Evolutionary conservation across 805 yeast species (phyloP), one percentile per base, ranked within the genome.

Genomic region (Teunomyces cretensis): DNA sequence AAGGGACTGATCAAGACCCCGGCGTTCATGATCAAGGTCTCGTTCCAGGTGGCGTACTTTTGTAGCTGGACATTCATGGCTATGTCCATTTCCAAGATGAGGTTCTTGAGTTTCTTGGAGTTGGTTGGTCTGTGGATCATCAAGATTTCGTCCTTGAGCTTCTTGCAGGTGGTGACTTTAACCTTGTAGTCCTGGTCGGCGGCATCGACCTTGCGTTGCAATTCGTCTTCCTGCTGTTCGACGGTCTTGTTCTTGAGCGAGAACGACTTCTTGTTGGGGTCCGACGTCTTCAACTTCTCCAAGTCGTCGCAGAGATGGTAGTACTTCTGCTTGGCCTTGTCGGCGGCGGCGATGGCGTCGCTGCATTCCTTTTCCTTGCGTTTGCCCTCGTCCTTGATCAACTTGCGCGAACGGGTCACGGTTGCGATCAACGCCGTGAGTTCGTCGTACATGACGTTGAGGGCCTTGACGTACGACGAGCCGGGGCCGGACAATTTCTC

Each of bases 161-260:
- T 80, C 53, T 86, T 84, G 26, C 94, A 86, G 2, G 80, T 68
- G 33, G 83, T 78, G 4, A 90, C 96, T 57, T 80, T 86, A 56
- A 79, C 81, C 61, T 84, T 83, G 68, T 89, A 94, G 51, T 94
- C 99, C 43, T 79, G 76, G 64, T 94, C 97, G 0, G 97, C 95
- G 44, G 73, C 67, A 52, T 85, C 88, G 39, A 94, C 88, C 60
- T 92, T 91, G 44, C 83, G 70, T 49, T 78, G 81, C 14, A 92
- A 71, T 41, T 91, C 96, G 60, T 92, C 98, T 60, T 94, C 98
- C 60, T 84, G 87, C 67, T 92, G 97, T 42, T 84, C 85, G 1
- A 86, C 81, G 0, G 90, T 83, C 53, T 84, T 85, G 33, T 88
- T 79, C 60, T 88, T 88, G 60, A 94, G 76, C 2, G 92, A 81